A percentile compares a stretch with the other conserved stretches of the same genome.
Conservation (phyloP, 495 filamentous ascomycete species). For the Aspergillus mulundensis region DNA sequence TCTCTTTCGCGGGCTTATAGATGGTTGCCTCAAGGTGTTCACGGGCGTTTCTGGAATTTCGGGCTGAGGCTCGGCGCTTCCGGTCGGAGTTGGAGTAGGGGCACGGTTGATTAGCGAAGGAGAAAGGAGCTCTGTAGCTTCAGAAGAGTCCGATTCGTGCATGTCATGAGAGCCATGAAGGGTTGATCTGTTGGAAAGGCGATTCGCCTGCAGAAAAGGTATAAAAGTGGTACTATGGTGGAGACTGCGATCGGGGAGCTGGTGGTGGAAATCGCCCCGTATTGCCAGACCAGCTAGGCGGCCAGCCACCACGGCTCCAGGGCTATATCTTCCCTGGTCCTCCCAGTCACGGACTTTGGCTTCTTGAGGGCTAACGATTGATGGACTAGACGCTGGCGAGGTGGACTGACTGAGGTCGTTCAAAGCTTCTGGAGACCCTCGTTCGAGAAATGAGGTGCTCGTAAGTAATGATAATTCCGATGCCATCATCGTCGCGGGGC, state of each 20-base stretch:
- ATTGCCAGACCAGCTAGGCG: constrained; percentile 60
- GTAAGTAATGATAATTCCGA: constrained; percentile 21
- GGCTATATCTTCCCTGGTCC: constrained; percentile 47
- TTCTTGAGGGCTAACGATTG: constrained; percentile 34
- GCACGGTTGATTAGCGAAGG: neutral
- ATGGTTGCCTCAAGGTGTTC: neutral
- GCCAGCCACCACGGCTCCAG: constrained; percentile 59
- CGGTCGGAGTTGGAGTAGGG: constrained; percentile 4
- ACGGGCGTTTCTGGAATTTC: constrained; percentile 16
- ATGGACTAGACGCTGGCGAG: constrained; percentile 35
- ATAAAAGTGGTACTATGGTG: constrained; percentile 10
- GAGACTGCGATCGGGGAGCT: constrained; percentile 18
- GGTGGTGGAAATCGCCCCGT: constrained; percentile 38
- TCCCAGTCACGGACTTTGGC: constrained; percentile 30
- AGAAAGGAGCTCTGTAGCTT: neutral
- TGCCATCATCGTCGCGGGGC: constrained; percentile 33
- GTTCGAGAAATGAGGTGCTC: constrained; percentile 41
- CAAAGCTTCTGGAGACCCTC: constrained; percentile 34
- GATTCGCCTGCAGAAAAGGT: constrained; percentile 15
- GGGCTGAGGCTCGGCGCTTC: neutral
- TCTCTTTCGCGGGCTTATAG: constrained; percentile 25
- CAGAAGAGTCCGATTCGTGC: constrained; percentile 17
- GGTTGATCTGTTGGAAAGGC: constrained; percentile 3
- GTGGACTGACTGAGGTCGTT: constrained; percentile 32
- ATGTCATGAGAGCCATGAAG: constrained; percentile 15